Base-by-base conservation (phyloP, 2,329 filamentous ascomycete species). In the Periconia sp. region DNA sequence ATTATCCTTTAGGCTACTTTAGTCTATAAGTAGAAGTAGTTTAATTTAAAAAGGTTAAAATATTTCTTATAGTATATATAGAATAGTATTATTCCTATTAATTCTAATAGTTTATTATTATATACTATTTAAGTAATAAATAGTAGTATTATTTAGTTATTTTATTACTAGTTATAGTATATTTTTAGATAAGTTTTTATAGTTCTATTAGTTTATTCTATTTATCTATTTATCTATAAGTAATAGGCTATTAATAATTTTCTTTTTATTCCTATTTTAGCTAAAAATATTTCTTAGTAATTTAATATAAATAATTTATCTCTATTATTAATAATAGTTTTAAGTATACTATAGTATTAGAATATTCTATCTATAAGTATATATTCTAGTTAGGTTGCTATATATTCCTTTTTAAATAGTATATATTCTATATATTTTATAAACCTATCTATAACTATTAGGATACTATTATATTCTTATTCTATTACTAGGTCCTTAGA, bases 281-380 rank as follows among this genome's bases (percentile, higher is more conserved):
- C 17, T 18, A 40, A 21, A 24, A 40, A 12, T 8, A 23, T 40
- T 40, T 31, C 32, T 13, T 40, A 40, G n/a, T 23, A 40, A 15
- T 40, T 32, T 6, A 24, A 32, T 25, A 19, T 40, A 40, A 40
- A 40, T 16, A 40, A 23, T 12, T 40, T 40, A 33, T 40, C 18
- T 34, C 15, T 24, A 34, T 40, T 40, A 40, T 12, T 40, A 34
- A 40, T 40, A 40, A 32, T 40, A 31, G 32, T 31, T 16, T 28
- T 40, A 4, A 9, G 18, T 23, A 40, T 40, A 15, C 13, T 32
- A 32, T 40, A 32, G 19, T 40, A 40, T 40, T 16, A 21, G 7
- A 40, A 11, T 21, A 23, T 6, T 24, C n/a, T 16, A 24, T 40
- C 22, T 22, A 34, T 5, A 2, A 40, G 16, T 16, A 40, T 8